A percentile compares a stretch with the other conserved stretches of the same genome.
Conservation (phyloP, 2,329 filamentous ascomycete species). For the Tolypocladium cylindrosporum region DNA sequence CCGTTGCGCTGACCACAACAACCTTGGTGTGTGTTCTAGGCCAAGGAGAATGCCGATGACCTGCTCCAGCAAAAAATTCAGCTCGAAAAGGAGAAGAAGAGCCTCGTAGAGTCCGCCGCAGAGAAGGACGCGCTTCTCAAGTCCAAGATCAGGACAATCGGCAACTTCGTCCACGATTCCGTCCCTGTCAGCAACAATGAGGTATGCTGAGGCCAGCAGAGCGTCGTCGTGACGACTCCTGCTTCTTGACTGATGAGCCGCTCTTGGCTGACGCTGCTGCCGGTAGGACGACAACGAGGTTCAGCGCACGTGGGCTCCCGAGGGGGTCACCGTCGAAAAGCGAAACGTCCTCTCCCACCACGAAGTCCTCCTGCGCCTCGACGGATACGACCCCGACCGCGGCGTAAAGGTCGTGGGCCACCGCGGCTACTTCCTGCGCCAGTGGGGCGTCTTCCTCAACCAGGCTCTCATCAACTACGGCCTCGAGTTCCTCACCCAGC, state of each 20-base stretch:
- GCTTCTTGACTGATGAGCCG: neutral
- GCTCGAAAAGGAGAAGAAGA: constrained; percentile 74
- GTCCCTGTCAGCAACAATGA: constrained; percentile 79
- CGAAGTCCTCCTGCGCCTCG: constrained; percentile 78
- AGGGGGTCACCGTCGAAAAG: constrained; percentile 65
- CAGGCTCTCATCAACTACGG: constrained; percentile 93
- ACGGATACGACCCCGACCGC: constrained; percentile 87
- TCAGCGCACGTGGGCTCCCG: constrained; percentile 70
- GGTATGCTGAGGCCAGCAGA: constrained; percentile 25
- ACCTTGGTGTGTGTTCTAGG: constrained; percentile 28
- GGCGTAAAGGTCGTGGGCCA: constrained; percentile 92
- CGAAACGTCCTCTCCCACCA: constrained; percentile 79
- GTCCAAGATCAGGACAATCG: constrained; percentile 73
- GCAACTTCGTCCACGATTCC: constrained; percentile 64
- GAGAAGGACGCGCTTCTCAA: constrained; percentile 68
- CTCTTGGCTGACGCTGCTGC: neutral
- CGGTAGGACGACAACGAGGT: constrained; percentile 66
- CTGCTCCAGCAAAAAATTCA: constrained; percentile 69
- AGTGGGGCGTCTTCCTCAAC: constrained; percentile 85
- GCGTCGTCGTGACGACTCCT: neutral
- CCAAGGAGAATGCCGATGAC: constrained; percentile 78
- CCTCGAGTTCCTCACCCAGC: constrained; percentile 73
- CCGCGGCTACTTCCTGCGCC: constrained; percentile 83
- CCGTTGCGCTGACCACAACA: neutral
- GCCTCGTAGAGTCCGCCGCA: constrained; percentile 60